A percentile compares a stretch with the other conserved stretches of the same genome.
Conservation (phyloP, 768 basidiomycete species). For the Auricularia sp. region DNA sequence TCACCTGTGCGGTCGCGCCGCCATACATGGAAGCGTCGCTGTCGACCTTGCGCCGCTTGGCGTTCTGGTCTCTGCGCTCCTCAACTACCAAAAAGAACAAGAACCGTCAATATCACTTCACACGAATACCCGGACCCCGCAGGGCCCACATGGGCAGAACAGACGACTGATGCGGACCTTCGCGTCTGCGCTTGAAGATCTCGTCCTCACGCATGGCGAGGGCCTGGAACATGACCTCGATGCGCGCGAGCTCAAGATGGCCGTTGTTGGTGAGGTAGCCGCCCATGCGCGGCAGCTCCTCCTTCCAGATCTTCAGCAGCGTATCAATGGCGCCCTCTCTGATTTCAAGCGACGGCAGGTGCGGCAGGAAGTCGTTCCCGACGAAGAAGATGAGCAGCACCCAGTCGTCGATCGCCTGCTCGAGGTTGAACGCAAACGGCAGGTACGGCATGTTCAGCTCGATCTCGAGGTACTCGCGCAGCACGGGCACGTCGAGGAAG, state of each 20-base stretch:
- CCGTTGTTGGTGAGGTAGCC: conserved; percentile 95
- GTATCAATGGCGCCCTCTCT: conserved; percentile 99
- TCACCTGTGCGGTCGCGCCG: neutral
- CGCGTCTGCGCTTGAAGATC: conserved; percentile 84
- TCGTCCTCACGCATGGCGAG: conserved; percentile 91
- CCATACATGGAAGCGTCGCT: conserved; percentile 21
- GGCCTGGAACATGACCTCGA: conserved; percentile 91
- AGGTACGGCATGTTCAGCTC: conserved; percentile 77
- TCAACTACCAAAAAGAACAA: conserved; percentile 49
- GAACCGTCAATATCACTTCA: neutral
- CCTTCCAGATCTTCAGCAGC: conserved; percentile 89
- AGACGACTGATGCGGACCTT: conserved; percentile 49
- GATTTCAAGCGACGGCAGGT: conserved; percentile 96
- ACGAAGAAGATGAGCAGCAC: conserved; percentile 99
- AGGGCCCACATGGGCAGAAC: neutral
- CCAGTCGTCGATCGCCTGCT: conserved; percentile 99
- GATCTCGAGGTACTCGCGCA: conserved; percentile 96
- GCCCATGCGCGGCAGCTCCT: conserved; percentile 88
- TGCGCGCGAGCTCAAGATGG: conserved; percentile 70
- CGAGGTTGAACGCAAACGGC: conserved; percentile 83
- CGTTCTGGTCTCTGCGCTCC: conserved; percentile 84
- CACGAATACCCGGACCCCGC: neutral
- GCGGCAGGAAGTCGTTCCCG: conserved; percentile 98
- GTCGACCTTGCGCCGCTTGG: conserved; percentile 76
- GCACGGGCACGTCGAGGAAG: conserved; percentile 91